Conservation (phyloP, 2,329 filamentous ascomycete genomes). For the Helotiales sp. region DNA sequence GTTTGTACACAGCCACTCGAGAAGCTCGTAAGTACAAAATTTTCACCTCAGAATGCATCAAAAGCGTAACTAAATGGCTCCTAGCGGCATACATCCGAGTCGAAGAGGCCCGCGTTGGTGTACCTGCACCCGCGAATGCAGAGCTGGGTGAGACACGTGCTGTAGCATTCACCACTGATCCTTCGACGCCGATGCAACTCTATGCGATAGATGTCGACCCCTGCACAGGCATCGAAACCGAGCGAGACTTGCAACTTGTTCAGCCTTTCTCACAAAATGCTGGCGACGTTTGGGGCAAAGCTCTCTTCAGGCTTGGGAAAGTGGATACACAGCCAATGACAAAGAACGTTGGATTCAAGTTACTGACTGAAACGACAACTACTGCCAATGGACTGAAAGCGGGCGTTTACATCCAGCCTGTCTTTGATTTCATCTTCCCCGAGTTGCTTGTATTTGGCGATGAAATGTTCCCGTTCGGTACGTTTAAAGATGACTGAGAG, state of each 20-base stretch:
- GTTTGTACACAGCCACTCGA: conserved; percentile 35
- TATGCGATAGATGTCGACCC: conserved; percentile 43
- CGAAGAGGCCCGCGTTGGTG: conserved; percentile 43
- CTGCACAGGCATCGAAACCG: conserved; percentile 42
- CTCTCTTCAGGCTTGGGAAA: conserved; percentile 32
- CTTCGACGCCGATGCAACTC: conserved; percentile 37
- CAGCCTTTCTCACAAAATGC: conserved; percentile 22
- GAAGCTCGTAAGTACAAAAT: conserved; percentile 25
- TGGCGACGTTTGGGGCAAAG: conserved; percentile 41
- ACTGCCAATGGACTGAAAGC: conserved; percentile 41
- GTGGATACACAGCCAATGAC: conserved; percentile 39
- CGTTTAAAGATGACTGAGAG: neutral
- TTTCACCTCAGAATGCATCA: neutral
- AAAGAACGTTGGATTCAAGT: conserved; percentile 37
- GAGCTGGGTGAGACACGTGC: conserved; percentile 38
- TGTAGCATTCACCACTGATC: conserved; percentile 37
- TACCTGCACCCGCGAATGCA: conserved; percentile 36
- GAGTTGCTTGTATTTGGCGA: conserved; percentile 40
- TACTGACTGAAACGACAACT: conserved; percentile 35
- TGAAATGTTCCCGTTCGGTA: conserved; percentile 31
- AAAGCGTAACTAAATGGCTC: neutral
- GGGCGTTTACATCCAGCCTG: conserved; percentile 42
- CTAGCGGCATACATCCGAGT: conserved; percentile 39
- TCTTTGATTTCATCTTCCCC: conserved; percentile 45
- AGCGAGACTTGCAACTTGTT: conserved; percentile 35